phyloP scores from a whole-genome alignment of 306 rosid species.

The Begonia masoniana region DNA sequence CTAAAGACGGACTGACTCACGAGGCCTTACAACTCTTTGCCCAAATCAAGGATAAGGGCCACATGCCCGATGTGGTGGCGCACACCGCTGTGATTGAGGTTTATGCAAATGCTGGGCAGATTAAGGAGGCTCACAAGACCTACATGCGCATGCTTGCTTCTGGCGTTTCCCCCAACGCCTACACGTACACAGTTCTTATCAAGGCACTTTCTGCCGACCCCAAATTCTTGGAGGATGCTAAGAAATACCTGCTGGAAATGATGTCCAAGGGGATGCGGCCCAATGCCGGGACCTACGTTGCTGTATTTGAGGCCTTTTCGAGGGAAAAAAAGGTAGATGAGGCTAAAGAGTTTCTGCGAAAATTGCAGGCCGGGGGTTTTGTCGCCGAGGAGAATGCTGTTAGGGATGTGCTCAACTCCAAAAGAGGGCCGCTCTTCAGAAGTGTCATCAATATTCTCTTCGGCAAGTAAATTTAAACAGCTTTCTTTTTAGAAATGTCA shows the following conservation, averaged over 20 bases:
- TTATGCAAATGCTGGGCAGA: constrained; percentile 43
- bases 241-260: constrained; percentile 51
- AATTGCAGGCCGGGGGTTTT: constrained; percentile 45
- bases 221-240: constrained; percentile 29
- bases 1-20: constrained; percentile 62
- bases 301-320: constrained; percentile 46
- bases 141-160: constrained; percentile 60
- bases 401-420: constrained; percentile 25
- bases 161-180: constrained; percentile 58
- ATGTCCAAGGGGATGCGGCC: constrained; percentile 54
- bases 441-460: constrained; percentile 48
- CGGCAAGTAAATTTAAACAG: constrained; percentile 19
- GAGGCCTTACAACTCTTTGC: constrained; percentile 58
- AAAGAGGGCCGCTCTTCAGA: constrained; percentile 33
- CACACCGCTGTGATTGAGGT: constrained; percentile 62
- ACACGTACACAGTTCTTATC: constrained; percentile 47
- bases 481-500: too few species aligned
- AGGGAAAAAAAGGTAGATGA: constrained; percentile 31
- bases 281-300: constrained; percentile 41
- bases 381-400: constrained; percentile 52
- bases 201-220: constrained; percentile 33
- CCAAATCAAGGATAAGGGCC: constrained; percentile 64
- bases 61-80: constrained; percentile 70
- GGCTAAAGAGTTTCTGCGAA: constrained; percentile 32
- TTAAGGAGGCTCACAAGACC: constrained; percentile 55